Evolutionary conservation across 345 rosid species (phyloP), one percentile per base, ranked within the genome.

Genomic region (Citrus medica): DNA sequence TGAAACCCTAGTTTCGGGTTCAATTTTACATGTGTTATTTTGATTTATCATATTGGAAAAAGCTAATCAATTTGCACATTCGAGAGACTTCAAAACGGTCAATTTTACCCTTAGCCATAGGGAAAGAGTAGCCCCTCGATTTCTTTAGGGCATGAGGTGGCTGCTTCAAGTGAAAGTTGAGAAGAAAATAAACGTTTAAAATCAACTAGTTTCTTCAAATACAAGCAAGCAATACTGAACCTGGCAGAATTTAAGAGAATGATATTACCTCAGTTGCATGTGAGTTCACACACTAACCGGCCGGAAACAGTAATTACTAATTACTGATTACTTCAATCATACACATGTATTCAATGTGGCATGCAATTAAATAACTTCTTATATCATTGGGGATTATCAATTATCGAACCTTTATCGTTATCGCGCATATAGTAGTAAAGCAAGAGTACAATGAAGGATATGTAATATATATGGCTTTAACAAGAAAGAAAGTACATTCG

Each of bases 231-330:
- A 53, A 53, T 4, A 72, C 56, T 73, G 40, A 82, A 17, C 25
- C 48, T 4, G 74, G 74, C 79, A 71, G 65, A 79, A 79, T 69
- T 75, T 61, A 61, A 66, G 85, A 67, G 66, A 48, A 79, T 79
- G 79, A 66, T 59, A 72, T 67, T 78, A 72, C 56, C 69, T 40
- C 77, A 35, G 66, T 46, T 69, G 73, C 56, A 42, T 69, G 33
- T 5, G 58, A 69, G 58, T 70, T 7, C 33, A 38, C 53, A 38
- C 76, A 73, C 40, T 58, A 74, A 42, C 58, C 28, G 56, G 22
- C 58, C 59, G 67, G 22, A 40, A 61, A 40, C 69, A 28, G 60
- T 63, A 14, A 17, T 53, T 17, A 53, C 7, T 46, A 4, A 53
- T 53, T 53, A 53, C 22, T 40, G n/a, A 21, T 70, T 70, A 62